These are phyloP conservation scores for Starmera dryadoides DNA, from an alignment of 805 yeast species.

Conservation along the genomic window DNA sequence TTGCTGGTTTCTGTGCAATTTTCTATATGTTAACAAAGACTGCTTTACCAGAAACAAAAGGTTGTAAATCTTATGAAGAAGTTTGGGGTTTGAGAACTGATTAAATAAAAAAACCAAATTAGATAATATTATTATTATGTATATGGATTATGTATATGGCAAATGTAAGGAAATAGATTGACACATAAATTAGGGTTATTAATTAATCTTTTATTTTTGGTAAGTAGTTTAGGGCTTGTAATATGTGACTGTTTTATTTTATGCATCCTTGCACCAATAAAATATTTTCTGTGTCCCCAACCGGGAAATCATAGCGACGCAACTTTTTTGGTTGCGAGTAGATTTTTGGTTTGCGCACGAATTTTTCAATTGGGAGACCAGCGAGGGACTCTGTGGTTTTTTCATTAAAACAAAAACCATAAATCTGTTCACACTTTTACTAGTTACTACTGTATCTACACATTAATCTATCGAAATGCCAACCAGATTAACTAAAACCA, in stretches of 20 bases:
- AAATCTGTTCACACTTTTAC: not conserved
- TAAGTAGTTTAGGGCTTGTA: not conserved
- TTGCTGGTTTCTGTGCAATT: conserved; percentile 48
- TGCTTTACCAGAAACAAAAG: conserved; percentile 72
- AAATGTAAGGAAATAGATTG: no score
- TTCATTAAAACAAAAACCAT: conserved; percentile 3
- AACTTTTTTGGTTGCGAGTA: not conserved
- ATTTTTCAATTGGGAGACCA: not conserved
- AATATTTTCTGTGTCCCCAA: not conserved
- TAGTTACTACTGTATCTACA: not conserved
- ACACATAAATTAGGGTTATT: not conserved
- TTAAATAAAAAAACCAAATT: not conserved
- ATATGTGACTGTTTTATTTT: not conserved
- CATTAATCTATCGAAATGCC: conserved; percentile 57
- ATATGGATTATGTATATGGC: no score
- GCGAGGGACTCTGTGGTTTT: not conserved
- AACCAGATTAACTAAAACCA: conserved; percentile 98
- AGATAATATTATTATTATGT: no score
- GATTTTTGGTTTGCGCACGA: not conserved
- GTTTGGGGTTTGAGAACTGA: conserved; percentile 47
- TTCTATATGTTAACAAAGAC: conserved; percentile 40
- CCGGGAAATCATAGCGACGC: not conserved
- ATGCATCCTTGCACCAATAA: not conserved
- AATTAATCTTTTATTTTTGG: no score
- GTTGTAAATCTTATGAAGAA: conserved; percentile 49